A percentile compares a stretch with the other conserved stretches of the same genome.
phyloP scores from a whole-genome alignment of 2,329 filamentous ascomycete genomes.

The Stagonosporopsis vannaccii region DNA sequence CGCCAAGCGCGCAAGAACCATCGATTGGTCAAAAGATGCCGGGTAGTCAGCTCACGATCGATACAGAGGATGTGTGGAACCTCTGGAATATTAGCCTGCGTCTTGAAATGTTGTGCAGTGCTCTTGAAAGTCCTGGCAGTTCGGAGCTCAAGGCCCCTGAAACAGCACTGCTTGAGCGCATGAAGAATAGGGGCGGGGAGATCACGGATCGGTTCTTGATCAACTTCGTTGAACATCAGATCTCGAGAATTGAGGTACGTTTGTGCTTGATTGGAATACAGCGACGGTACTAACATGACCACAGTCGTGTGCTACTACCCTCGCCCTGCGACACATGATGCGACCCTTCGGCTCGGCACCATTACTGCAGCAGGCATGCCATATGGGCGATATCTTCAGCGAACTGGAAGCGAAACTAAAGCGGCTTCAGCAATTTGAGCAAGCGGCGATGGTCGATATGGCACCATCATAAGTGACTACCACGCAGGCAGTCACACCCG shows the following conservation, averaged over 20 bases:
- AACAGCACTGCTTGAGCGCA: conserved; percentile 79
- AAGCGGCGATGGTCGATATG: conserved; percentile 38
- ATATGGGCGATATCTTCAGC: conserved; percentile 75
- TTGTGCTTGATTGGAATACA: not conserved
- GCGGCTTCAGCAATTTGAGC: conserved; percentile 62
- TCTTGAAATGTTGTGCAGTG: conserved; percentile 91
- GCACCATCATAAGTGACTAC: conserved; percentile 29
- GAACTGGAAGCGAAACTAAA: conserved; percentile 67
- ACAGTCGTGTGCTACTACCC: conserved; percentile 81
- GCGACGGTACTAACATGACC: conserved; percentile 28
- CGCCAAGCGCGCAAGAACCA: conserved; percentile 47
- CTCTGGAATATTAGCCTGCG: conserved; percentile 89
- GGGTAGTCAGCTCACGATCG: conserved; percentile 74
- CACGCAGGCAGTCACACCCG: too few relatives aligned
- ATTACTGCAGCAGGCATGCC: conserved; percentile 76
- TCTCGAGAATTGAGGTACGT: conserved; percentile 92
- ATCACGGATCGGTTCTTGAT: conserved; percentile 87
- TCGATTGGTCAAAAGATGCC: conserved; percentile 67
- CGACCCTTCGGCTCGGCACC: conserved; percentile 69
- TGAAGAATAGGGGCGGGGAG: conserved; percentile 77
- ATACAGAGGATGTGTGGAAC: conserved; percentile 85
- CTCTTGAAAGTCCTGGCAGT: conserved; percentile 74
- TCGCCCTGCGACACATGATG: conserved; percentile 80
- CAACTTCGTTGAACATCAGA: conserved; percentile 92
- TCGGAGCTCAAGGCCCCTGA: conserved; percentile 77